Evolutionary conservation across 2,329 filamentous ascomycete genomes (phyloP), one percentile per base, ranked within the genome.

Genomic region (Sarocladium kiliense): DNA sequence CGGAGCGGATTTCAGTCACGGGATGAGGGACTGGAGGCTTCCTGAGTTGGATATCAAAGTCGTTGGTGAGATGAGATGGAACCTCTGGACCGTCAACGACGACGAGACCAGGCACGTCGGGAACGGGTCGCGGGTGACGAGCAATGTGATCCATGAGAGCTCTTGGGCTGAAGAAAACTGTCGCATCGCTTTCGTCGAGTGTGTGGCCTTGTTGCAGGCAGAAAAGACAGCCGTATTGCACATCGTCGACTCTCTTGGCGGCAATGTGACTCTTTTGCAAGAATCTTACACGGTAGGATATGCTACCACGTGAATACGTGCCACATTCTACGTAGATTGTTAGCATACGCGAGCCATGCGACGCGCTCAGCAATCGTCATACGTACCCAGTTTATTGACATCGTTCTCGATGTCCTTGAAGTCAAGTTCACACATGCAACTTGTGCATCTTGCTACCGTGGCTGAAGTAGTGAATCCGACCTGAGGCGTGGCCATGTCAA

Each of bases 211-310:
- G 58, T 4, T 77, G 71, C 3, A 81, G 67, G 62, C 80, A 84
- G 61, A 84, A 82, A 1, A 80, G 59, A 58, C 80, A 84, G 2
- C 70, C 79, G 60, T 80, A 84, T 44, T 80, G 63, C 53, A 77
- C 71, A 57, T 82, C 79, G 42, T 82, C 79, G 16, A 76, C 68
- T 14, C 76, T 69, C 54, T 73, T 74, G 4, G 77, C 75, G 0
- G 74, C 65, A 5, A 84, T 56, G 62, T 84, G 80, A 53, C 74
- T 76, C 63, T 84, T 84, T 59, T 79, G 78, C 3, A 84, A 71
- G 57, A 83, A 77, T 1, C 80, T 77, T 2, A 81, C 61, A 7
- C 80, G 77, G 60, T 79, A 83, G 5, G 70, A 69, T 44, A 83
- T 71, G 6, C 69, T 71, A 39, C 69, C 71, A 12, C 75, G 72